Base-by-base conservation (phyloP, 192 early-diverging fungal genomes). In the Coemansia sp. region DNA sequence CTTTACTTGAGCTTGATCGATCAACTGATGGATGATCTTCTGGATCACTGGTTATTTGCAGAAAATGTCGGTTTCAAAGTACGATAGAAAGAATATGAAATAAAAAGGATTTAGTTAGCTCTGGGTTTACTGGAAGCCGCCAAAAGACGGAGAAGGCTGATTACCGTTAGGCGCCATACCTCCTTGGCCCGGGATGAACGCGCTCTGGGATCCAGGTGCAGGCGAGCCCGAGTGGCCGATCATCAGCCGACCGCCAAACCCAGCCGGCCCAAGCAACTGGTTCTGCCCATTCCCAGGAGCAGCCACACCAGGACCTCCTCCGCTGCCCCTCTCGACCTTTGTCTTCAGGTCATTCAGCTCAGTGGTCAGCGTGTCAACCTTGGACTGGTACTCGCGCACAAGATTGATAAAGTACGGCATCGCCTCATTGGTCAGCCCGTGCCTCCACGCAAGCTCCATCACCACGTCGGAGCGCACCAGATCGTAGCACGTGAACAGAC, bases 331-430 rank as follows among this genome's bases (percentile, higher is more conserved):
- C 57, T 68, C 80, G 50, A 79, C 75, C 84, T 88, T 88, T 41
- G 68, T 64, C 61, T 84, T 82, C 25, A 87, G 65, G 37, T 88
- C 87, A 44, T 64, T 67, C 25, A 87, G 79, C 58, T 86, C 81
- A 30, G 83, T 78, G 3, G 81, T 83, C 67, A 89, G 75, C 30
- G 62, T 27, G 31, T 85, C 83, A 38, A 98, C 92, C 87, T 95
- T 95, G 38, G 50, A 71, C 70, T 89, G 87, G 70, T 89, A 91
- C 81, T 98, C 95, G 50, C 94, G 86, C 70, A 90, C 81, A 42
- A 87, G 81, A 62, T 99, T 93, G 59, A 99, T 92, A 82, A 98
- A 89, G 74, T 95, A 98, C 15, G 97, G 97, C 94, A 97, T 97
- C 9, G 96, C 91, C 85, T 94, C 95, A 69, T 97, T 96, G 50